phyloP scores from a whole-genome alignment of 2,329 filamentous ascomycete species.

The Pseudogymnoascus sp. region DNA sequence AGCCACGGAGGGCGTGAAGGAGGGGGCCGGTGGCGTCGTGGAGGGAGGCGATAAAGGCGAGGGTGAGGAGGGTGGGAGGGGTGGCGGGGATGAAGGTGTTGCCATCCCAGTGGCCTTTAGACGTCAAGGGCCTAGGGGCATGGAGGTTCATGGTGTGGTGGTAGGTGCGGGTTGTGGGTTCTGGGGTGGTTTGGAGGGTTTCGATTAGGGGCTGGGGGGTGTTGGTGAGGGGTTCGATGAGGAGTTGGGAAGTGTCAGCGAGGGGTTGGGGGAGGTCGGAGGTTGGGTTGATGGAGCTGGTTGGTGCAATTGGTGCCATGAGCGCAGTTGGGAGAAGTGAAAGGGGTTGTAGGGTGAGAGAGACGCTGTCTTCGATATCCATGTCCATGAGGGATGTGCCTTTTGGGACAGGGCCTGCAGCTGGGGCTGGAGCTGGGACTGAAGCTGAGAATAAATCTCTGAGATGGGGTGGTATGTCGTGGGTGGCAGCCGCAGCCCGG shows the following conservation, averaged over 20 bases:
- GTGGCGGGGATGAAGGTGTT: not conserved
- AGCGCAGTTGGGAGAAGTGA: not conserved
- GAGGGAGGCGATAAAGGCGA: not conserved
- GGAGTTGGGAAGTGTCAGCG: not conserved
- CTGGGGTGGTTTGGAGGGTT: not conserved
- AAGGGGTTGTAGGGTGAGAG: not conserved
- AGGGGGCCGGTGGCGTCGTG: not conserved
- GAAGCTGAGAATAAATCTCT: not conserved
- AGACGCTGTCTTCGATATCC: not conserved
- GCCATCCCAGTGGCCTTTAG: not conserved
- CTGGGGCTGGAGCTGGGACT: not conserved
- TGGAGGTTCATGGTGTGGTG: not conserved
- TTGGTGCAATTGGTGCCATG: not conserved
- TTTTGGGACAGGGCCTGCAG: not conserved
- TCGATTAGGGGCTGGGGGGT: not conserved
- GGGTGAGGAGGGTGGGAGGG: not conserved
- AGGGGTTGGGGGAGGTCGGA: not conserved
- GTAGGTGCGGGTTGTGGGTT: not conserved
- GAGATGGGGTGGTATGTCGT: not conserved
- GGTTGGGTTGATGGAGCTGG: not conserved
- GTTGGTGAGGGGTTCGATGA: not conserved
- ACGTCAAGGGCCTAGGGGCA: not conserved
- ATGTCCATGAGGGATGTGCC: not conserved
- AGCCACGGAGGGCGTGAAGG: not conserved
- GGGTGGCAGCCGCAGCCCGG: not conserved